Conservation (phyloP, 768 basidiomycete species). For the Dacryopinax spathularia region DNA sequence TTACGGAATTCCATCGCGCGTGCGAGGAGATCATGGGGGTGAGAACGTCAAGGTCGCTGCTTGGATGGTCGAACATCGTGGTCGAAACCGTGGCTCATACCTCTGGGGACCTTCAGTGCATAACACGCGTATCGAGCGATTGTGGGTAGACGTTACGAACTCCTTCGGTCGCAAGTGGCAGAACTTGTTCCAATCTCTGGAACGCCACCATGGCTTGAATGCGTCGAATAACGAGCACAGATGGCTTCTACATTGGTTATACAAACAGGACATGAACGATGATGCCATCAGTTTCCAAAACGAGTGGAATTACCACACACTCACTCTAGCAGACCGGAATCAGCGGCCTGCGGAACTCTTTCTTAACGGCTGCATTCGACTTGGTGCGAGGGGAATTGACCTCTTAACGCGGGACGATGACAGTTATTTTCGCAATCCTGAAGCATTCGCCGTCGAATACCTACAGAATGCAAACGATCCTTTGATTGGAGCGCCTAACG, state of each 20-base stretch:
- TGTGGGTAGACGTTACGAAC: too few relatives aligned
- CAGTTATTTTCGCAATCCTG: too few relatives aligned
- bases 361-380: too few relatives aligned
- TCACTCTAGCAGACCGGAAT: too few relatives aligned
- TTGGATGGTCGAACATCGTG: slow-evolving; percentile 7
- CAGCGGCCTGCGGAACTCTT: too few relatives aligned
- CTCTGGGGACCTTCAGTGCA: slow-evolving; percentile 8
- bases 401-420: too few relatives aligned
- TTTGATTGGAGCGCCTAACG: too few relatives aligned
- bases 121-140: too few relatives aligned
- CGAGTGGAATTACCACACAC: slow-evolving; percentile 31
- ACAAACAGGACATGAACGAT: slow-evolving; percentile 25
- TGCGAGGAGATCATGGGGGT: slow-evolving; percentile 7
- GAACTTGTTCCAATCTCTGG: slow-evolving; percentile 30
- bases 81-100: slow-evolving; percentile 5
- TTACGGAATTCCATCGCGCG: slow-evolving; percentile 1
- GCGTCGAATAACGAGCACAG: slow-evolving; percentile 22
- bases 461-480: too few relatives aligned
- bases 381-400: too few relatives aligned
- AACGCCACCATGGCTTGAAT: slow-evolving; percentile 26
- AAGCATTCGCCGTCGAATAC: too few relatives aligned
- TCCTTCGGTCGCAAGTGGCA: slow-evolving; percentile 31
- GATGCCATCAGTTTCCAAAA: slow-evolving; percentile 26
- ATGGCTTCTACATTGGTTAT: slow-evolving; percentile 34
- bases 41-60: slow-evolving; percentile 8